These are phyloP conservation scores for Thoreauomyces humboldtii DNA, from an alignment of 192 early-diverging fungal genomes.

Conservation along the genomic window DNA sequence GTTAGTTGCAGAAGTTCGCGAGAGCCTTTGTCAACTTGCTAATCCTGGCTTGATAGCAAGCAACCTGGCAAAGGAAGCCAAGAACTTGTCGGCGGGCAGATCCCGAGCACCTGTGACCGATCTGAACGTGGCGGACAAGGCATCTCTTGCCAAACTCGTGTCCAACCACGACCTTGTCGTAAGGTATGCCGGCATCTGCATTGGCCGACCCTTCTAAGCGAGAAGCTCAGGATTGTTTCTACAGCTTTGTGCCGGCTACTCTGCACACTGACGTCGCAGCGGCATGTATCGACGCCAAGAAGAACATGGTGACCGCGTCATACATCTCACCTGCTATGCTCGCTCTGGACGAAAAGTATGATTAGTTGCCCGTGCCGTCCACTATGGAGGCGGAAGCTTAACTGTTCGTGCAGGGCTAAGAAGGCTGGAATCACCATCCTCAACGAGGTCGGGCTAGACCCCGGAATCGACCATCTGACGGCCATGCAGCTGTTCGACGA, in stretches of 20 bases:
- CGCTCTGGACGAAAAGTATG: constrained; percentile 76
- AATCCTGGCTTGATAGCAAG: constrained; percentile 55
- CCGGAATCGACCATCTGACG: constrained; percentile 92
- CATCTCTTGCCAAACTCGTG: constrained; percentile 69
- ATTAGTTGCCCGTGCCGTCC: background rate
- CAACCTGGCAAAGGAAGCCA: constrained; percentile 71
- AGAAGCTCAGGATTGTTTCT: background rate
- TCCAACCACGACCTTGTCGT: constrained; percentile 88
- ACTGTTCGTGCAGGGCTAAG: constrained; percentile 61
- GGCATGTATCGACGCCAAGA: constrained; percentile 85
- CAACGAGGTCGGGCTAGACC: constrained; percentile 99
- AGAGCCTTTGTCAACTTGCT: background rate
- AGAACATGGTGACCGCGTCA: constrained; percentile 93
- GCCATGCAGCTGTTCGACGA: constrained; percentile 83
- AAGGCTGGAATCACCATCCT: constrained; percentile 84
- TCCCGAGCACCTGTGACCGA: constrained; percentile 62
- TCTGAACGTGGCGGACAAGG: constrained; percentile 78
- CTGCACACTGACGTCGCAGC: constrained; percentile 88
- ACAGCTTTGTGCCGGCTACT: constrained; percentile 84
- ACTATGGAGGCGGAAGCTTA: too few relatives aligned
- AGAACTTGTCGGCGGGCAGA: constrained; percentile 58
- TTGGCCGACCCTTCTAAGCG: background rate
- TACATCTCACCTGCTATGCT: constrained; percentile 96
- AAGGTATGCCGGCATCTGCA: constrained; percentile 45
- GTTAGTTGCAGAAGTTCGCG: constrained; percentile 22